Evolutionary conservation across 1,139 yeast genomes (phyloP).

Genomic region (Protomyces gravidus): DNA sequence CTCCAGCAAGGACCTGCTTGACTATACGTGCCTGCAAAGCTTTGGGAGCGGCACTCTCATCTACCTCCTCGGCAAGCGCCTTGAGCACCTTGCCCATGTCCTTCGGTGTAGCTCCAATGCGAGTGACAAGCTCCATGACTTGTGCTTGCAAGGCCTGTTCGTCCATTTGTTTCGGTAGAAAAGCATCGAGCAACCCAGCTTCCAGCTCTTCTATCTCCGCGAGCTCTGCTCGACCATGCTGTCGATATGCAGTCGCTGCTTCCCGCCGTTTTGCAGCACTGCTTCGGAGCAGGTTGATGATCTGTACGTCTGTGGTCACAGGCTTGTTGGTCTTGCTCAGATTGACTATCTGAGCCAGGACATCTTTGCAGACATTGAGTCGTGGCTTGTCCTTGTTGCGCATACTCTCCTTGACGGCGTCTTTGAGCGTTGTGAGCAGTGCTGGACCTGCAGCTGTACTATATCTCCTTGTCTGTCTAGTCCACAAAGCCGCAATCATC

Average conservation of each 20-base stretch:
- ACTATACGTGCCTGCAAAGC: conserved; percentile 17
- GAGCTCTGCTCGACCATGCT: conserved; percentile 23
- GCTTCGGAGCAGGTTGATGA: conserved; percentile 15
- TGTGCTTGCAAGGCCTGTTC: conserved; percentile 15
- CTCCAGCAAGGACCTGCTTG: conserved; percentile 16
- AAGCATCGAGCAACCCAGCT: conserved; percentile 6
- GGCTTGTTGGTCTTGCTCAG: conserved; percentile 27
- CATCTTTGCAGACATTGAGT: conserved; percentile 19
- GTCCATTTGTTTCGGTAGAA: conserved; percentile 25
- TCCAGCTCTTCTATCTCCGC: conserved; percentile 28
- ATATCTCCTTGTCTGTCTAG: background rate
- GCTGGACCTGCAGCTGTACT: conserved; percentile 11
- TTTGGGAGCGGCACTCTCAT: conserved; percentile 24
- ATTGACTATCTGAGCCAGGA: conserved; percentile 24
- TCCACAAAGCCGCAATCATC: background rate
- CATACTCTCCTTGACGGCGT: conserved; percentile 25
- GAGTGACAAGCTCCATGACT: conserved; percentile 10
- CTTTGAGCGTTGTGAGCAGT: conserved; percentile 12
- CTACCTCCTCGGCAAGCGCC: conserved; percentile 11
- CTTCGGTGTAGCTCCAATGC: conserved; percentile 17
- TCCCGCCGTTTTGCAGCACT: conserved; percentile 23
- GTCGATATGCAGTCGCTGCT: conserved; percentile 22
- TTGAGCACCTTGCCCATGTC: conserved; percentile 25
- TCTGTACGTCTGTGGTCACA: conserved; percentile 16
- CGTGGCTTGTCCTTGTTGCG: conserved; percentile 18